phyloP scores from a whole-genome alignment of 257 asterid species.

The Cordia subcordata region DNA sequence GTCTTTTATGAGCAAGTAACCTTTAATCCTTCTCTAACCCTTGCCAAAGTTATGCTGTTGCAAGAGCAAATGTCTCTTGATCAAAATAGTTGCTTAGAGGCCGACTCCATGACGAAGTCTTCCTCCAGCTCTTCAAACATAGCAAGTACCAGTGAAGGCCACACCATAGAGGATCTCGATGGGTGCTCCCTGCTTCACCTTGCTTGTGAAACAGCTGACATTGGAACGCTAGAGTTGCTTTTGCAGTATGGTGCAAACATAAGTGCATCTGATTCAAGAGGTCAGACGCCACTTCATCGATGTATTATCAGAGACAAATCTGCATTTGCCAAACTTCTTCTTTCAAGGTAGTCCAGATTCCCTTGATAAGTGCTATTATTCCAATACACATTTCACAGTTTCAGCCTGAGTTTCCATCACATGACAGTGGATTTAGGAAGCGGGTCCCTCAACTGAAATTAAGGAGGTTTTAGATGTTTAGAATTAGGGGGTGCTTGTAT shows the following conservation, averaged over 20 bases:
- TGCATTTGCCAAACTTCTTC: constrained; percentile 66
- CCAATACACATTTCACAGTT: background rate
- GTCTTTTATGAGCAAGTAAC: constrained; percentile 43
- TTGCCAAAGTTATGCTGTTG: constrained; percentile 82
- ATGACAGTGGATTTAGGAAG: too few relatives aligned
- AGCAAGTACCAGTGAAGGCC: constrained; percentile 44
- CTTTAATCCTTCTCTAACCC: constrained; percentile 67
- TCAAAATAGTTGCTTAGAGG: constrained; percentile 43
- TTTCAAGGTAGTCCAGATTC: constrained; percentile 52
- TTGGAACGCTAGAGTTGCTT: constrained; percentile 96
- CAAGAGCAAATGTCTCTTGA: constrained; percentile 61
- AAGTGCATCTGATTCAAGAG: constrained; percentile 65
- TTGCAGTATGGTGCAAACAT: constrained; percentile 85
- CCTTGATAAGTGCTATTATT: background rate
- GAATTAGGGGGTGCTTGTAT: too few relatives aligned
- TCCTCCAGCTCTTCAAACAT: constrained; percentile 25
- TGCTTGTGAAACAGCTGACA: constrained; percentile 88
- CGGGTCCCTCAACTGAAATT: too few relatives aligned
- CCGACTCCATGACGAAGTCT: constrained; percentile 24
- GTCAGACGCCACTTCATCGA: constrained; percentile 70
- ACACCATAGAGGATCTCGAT: constrained; percentile 35
- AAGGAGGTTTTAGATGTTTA: too few relatives aligned
- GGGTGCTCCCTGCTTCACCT: constrained; percentile 86
- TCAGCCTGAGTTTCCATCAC: too few relatives aligned
- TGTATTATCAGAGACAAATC: constrained; percentile 59